These are phyloP conservation scores for Neurospora sp. DNA, from an alignment of 2,329 filamentous ascomycete genomes.

Conservation along the genomic window DNA sequence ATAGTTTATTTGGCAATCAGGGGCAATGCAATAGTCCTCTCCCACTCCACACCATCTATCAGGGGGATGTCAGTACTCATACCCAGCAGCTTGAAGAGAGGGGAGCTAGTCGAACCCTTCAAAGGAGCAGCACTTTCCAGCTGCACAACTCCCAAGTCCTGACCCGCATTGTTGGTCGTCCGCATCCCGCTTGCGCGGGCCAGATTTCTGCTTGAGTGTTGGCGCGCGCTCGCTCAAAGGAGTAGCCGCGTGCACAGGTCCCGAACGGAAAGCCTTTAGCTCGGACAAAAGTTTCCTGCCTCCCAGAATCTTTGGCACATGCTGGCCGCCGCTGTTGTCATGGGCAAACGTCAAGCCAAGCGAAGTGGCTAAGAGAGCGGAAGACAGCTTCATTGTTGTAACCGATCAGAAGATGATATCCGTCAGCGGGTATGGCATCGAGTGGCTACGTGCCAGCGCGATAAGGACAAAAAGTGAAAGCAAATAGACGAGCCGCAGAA, in stretches of 20 bases:
- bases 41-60: constrained; percentile 45
- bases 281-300: constrained; percentile 19
- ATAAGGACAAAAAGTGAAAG: constrained; percentile 1
- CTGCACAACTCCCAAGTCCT: constrained; percentile 20
- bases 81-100: neutral
- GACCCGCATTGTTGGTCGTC: constrained; percentile 20
- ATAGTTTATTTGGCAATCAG: constrained; percentile 51
- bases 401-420: constrained; percentile 1
- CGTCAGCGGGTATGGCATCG: neutral
- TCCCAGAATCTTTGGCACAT: constrained; percentile 20
- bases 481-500: constrained; percentile 1
- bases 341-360: constrained; percentile 19
- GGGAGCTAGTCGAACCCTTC: constrained; percentile 19
- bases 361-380: constrained; percentile 17
- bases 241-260: neutral
- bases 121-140: constrained; percentile 25
- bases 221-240: neutral
- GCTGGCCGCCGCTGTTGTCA: constrained; percentile 15
- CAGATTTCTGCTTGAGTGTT: constrained; percentile 1
- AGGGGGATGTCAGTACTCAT: constrained; percentile 6
- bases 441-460: neutral
- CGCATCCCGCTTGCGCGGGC: constrained; percentile 12
- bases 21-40: constrained; percentile 47
- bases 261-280: constrained; percentile 8
- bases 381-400: constrained; percentile 18